These are phyloP conservation scores for Chondrostereum purpureum DNA, from an alignment of 1,284 basidiomycete genomes.

Conservation along the genomic window DNA sequence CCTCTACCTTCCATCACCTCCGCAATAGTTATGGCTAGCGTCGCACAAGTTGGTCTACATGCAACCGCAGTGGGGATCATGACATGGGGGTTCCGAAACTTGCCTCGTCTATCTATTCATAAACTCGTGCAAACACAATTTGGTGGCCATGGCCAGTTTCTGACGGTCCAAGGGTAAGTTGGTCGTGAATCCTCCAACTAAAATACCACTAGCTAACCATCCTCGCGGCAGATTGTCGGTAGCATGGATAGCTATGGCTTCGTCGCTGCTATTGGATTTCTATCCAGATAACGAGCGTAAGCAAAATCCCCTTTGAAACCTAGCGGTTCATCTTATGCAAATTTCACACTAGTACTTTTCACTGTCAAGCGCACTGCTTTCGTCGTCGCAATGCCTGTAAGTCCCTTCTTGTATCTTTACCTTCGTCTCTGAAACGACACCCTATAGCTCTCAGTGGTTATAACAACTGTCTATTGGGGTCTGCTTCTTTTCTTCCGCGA, in stretches of 20 bases:
- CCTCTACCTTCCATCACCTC: no score
- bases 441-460: slow-evolving; percentile 54
- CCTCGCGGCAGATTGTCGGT: slow-evolving; percentile 31
- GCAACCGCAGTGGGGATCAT: slow-evolving; percentile 35
- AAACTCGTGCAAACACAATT: slow-evolving; percentile 37
- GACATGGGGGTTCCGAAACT: slow-evolving; percentile 39
- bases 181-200: background rate
- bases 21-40: no score
- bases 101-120: slow-evolving; percentile 30
- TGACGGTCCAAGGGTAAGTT: slow-evolving; percentile 70
- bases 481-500: slow-evolving; percentile 46
- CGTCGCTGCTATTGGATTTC: slow-evolving; percentile 43
- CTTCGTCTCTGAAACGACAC: slow-evolving; percentile 7
- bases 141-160: slow-evolving; percentile 63
- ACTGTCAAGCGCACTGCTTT: slow-evolving; percentile 48
- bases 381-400: slow-evolving; percentile 57
- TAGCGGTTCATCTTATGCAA: background rate
- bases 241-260: slow-evolving; percentile 44
- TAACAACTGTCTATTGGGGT: slow-evolving; percentile 71
- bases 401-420: slow-evolving; percentile 14
- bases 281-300: slow-evolving; percentile 40
- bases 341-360: slow-evolving; percentile 29
- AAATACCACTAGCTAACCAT: no score
- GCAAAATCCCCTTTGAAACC: background rate
- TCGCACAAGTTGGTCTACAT: no score